A percentile compares a stretch with the other conserved stretches of the same genome.
Conservation (phyloP, 768 basidiomycete species). For the Hygrophoropsis aurantiaca region DNA sequence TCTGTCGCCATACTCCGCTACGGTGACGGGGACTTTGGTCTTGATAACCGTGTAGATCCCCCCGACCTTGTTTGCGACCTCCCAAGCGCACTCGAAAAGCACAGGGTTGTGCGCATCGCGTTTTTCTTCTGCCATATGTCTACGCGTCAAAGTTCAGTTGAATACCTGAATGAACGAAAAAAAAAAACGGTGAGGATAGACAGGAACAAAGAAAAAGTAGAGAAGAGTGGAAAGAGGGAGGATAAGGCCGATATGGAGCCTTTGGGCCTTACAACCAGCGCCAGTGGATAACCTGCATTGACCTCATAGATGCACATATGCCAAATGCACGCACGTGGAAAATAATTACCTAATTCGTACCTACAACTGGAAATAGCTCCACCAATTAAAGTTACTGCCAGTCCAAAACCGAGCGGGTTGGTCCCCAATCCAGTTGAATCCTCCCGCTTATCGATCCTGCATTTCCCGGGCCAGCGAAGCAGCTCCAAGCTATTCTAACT, state of each 20-base stretch:
- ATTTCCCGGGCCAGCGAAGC: no score
- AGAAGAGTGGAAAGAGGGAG: constrained; percentile 1
- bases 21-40: constrained; percentile 98
- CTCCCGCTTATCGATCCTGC: not conserved
- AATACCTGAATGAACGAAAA: constrained; percentile 2
- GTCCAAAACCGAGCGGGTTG: no score
- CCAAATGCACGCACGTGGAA: no score
- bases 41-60: constrained; percentile 99
- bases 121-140: constrained; percentile 20
- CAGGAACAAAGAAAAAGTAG: not conserved
- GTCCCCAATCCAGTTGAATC: not conserved
- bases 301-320: constrained; percentile 5
- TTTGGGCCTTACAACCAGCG: not conserved
- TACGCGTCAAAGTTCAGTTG: constrained; percentile 1
- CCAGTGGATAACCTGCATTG: not conserved
- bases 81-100: constrained; percentile 97
- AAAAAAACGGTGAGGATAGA: not conserved
- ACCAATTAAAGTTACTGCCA: no score
- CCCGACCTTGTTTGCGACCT: constrained; percentile 98
- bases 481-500: no score
- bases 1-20: constrained; percentile 91
- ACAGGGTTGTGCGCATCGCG: constrained; percentile 79
- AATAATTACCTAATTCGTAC: constrained; percentile 22
- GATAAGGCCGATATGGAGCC: constrained; percentile 1
- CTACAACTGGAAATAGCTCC: constrained; percentile 7